Base-by-base conservation (phyloP, 306 rosid genomes). In the Cicer chorassanicum region DNA sequence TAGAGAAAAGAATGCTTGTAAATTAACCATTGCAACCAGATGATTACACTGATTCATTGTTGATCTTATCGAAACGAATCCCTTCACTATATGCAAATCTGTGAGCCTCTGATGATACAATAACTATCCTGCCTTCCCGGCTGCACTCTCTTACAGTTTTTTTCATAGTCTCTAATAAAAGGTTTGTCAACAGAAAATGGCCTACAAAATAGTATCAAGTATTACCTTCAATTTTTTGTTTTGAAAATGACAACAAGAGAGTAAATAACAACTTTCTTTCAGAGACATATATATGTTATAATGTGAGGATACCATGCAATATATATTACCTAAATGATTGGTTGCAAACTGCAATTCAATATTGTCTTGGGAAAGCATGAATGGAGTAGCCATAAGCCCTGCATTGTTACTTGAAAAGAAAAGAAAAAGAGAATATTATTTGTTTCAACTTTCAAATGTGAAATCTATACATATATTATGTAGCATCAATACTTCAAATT, bases 321-420 rank as follows among this genome's bases (percentile, higher is more conserved):
- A 68, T 44, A 38, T 6, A 65, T 42, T 80, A 89, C 96, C 91
- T 70, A 93, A 73, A 81, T 93, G 96, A 83, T 93, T 93, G 62
- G 91, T 89, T 65, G 98, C 95, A 75, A 90, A 90, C 75, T 93
- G 96, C 80, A 89, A 70, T 68, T 89, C 96, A 54, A 93, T 87
- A 74, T 85, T 81, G 75, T 93, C 96, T 80, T 81, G 72, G 39
- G 92, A 88, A 70, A 89, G 92, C 79, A 18, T 76, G 88, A 88
- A 93, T 2, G 92, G 96, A 72, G 89, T 72, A 40, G 88, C 96
- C 96, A 88, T 85, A 60, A 89, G 38, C 21, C 98, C 98, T 70
- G 97, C 97, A 84, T 93, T 93, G 77, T 93, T 93, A 67, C 92
- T 93, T 87, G 34, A 69, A 70, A 80, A 73, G 70, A 81, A 76